A percentile compares a stretch with the other conserved stretches of the same genome.
These are phyloP conservation scores for Clarkia xantiana DNA, from an alignment of 345 rosid genomes.

Conservation along the genomic window DNA sequence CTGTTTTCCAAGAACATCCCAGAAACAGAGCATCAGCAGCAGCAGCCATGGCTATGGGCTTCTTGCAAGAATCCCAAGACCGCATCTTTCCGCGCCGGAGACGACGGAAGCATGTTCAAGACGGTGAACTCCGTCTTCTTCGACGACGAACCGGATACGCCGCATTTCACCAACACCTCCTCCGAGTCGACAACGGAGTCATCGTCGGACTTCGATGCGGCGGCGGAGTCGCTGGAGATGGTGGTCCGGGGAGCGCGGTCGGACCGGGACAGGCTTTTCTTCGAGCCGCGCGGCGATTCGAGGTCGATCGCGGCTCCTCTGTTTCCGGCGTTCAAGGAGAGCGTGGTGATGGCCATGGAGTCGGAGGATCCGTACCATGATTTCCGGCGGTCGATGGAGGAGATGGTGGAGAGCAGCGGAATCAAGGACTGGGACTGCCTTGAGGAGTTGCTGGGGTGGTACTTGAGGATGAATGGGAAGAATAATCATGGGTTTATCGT, in stretches of 20 bases:
- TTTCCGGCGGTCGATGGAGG: slow-evolving; percentile 81
- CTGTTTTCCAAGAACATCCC: slow-evolving; percentile 18
- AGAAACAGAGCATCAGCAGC: slow-evolving; percentile 4
- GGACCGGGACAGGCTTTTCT: slow-evolving; percentile 47
- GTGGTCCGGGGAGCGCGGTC: slow-evolving; percentile 45
- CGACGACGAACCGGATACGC: slow-evolving; percentile 21
- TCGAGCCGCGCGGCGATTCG: slow-evolving; percentile 48
- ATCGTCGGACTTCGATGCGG: slow-evolving; percentile 9
- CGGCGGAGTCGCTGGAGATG: slow-evolving; percentile 29
- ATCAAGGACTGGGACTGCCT: slow-evolving; percentile 61
- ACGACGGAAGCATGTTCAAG: slow-evolving; percentile 42
- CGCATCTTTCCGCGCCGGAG: slow-evolving; percentile 31
- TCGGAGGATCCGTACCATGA: slow-evolving; percentile 69
- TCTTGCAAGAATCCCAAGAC: slow-evolving; percentile 50
- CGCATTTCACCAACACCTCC: slow-evolving; percentile 36
- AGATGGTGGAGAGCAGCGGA: slow-evolving; percentile 62
- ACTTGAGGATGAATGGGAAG: slow-evolving; percentile 58
- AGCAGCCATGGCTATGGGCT: slow-evolving; percentile 30
- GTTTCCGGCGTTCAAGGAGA: slow-evolving; percentile 31
- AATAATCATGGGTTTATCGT: slow-evolving; percentile 57
- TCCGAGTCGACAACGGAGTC: slow-evolving; percentile 19
- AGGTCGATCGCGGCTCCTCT: slow-evolving; percentile 38
- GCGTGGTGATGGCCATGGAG: slow-evolving; percentile 53
- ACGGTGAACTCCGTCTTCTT: slow-evolving; percentile 56
- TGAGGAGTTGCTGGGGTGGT: slow-evolving; percentile 70